These are phyloP conservation scores for Calonectria naviculata DNA, from an alignment of 2,329 filamentous ascomycete genomes.

Conservation along the genomic window DNA sequence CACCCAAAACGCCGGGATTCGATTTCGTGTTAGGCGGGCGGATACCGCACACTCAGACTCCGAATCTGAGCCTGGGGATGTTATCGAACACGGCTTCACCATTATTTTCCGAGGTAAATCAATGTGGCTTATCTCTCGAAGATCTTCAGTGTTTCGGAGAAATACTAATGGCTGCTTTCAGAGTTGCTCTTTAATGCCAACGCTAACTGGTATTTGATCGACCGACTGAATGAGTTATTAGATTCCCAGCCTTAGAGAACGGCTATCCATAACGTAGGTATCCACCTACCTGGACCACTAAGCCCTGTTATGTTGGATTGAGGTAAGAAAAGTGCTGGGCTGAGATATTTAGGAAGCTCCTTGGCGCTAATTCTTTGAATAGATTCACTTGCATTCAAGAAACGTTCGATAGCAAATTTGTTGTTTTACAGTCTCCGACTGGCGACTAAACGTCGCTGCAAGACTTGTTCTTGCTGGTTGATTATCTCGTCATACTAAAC, in stretches of 20 bases:
- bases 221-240: not conserved
- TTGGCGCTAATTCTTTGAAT: not conserved
- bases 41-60: not conserved
- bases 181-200: not conserved
- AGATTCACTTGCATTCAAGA: too few species aligned
- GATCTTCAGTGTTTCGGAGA: too few species aligned
- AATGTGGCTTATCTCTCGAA: too few species aligned
- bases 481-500: not conserved
- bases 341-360: not conserved
- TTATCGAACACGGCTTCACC: not conserved
- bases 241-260: not conserved
- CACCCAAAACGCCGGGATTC: not conserved
- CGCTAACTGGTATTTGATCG: not conserved
- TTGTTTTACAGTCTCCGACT: not conserved
- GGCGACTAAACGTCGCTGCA: not conserved
- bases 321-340: not conserved
- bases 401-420: accelerated
- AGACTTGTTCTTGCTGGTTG: not conserved
- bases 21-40: not conserved
- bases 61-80: not conserved
- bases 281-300: not conserved
- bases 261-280: too few species aligned
- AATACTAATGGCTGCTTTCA: not conserved
- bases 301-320: too few species aligned
- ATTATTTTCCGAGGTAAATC: not conserved